These are phyloP conservation scores for Paramecium sonneborni DNA, from an alignment of 73 alveolate species.

Conservation along the genomic window DNA sequence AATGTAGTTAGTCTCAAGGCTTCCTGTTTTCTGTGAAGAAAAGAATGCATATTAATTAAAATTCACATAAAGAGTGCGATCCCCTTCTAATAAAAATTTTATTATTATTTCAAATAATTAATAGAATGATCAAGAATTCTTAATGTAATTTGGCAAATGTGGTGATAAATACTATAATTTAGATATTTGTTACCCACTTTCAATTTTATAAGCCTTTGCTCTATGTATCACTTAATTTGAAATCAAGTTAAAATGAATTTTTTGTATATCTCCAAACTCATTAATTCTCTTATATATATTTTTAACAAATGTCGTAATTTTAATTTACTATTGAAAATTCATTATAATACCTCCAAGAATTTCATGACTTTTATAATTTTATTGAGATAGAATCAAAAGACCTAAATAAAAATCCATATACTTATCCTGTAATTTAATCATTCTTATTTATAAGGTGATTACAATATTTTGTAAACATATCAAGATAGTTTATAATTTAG, in stretches of 20 bases:
- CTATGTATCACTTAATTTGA: not conserved
- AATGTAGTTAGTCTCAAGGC: not conserved
- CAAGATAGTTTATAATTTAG: no score
- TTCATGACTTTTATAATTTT: no score
- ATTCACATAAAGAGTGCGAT: not conserved
- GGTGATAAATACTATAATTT: not conserved
- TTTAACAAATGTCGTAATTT: not conserved
- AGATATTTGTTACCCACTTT: not conserved
- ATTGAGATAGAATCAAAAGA: no score
- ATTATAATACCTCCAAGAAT: not conserved
- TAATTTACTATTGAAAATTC: not conserved
- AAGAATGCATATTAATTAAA: not conserved
- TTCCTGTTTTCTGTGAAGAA: not conserved
- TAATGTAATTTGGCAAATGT: not conserved
- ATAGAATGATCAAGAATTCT: not conserved
- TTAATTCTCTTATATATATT: not conserved
- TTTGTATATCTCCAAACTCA: not conserved
- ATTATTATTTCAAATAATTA: not conserved
- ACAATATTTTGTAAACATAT: no score
- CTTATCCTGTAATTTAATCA: no score
- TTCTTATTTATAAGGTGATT: no score
- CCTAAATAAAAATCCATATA: no score
- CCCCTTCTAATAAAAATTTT: not conserved
- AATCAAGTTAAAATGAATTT: not conserved
- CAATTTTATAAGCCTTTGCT: constrained; percentile 3